phyloP scores from a whole-genome alignment of 768 basidiomycete genomes.

The Floccularia luteovirens region DNA sequence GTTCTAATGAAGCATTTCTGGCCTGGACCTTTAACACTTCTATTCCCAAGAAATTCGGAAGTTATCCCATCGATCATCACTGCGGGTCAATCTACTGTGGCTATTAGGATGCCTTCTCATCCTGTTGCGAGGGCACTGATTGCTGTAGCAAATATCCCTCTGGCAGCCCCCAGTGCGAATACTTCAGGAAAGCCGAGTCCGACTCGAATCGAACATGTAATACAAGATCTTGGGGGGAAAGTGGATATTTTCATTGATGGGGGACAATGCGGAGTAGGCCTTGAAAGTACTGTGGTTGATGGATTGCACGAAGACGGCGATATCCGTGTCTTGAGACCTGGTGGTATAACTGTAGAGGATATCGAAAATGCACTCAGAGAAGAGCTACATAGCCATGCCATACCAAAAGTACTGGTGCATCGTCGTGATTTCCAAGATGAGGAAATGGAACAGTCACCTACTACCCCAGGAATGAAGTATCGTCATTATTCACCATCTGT shows the following conservation, averaged over 20 bases:
- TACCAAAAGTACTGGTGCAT: slow-evolving; percentile 71
- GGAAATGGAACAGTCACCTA: slow-evolving; percentile 69
- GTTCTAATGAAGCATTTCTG: slow-evolving; percentile 80
- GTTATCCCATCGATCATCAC: slow-evolving; percentile 72
- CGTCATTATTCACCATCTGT: slow-evolving; percentile 91
- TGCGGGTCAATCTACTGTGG: slow-evolving; percentile 74
- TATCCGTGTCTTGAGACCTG: slow-evolving; percentile 81
- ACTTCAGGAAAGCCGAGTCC: slow-evolving; percentile 92
- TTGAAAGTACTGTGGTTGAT: slow-evolving; percentile 96
- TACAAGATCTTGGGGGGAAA: slow-evolving; percentile 68
- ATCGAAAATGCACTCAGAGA: slow-evolving; percentile 53
- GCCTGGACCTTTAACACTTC: slow-evolving; percentile 90
- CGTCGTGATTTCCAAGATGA: slow-evolving; percentile 69
- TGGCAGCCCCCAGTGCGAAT: slow-evolving; percentile 95
- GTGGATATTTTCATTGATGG: slow-evolving; percentile 83
- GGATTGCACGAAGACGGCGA: slow-evolving; percentile 70
- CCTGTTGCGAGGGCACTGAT: slow-evolving; percentile 90
- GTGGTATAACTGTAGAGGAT: slow-evolving; percentile 88
- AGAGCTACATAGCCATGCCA: slow-evolving; percentile 20
- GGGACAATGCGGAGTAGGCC: slow-evolving; percentile 81
- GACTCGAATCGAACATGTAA: slow-evolving; percentile 81
- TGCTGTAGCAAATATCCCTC: slow-evolving; percentile 58
- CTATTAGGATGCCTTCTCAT: slow-evolving; percentile 91
- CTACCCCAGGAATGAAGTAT: slow-evolving; percentile 99
- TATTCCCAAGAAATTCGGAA: slow-evolving; percentile 69